Evolutionary conservation across 1,284 basidiomycete species (phyloP), one percentile per base, ranked within the genome.

Genomic region (Ceratorhiza oryzae-sativae): DNA sequence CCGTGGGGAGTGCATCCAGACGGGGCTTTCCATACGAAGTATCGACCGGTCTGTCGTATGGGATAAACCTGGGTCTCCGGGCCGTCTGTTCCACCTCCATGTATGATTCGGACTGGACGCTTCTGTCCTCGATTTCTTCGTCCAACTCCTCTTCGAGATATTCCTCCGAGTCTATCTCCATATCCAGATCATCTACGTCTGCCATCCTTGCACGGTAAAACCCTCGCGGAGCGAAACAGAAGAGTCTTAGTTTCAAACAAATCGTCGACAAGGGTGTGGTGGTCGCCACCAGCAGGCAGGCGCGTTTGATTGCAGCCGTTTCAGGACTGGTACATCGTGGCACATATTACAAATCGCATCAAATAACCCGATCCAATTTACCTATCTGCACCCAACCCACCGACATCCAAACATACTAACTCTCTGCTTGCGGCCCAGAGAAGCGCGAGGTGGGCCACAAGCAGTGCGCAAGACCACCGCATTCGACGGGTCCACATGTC

Each of bases 391-490:
- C 9, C 46, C 27, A 68, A 25, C 34, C 56, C 65, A 56, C 48
- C 45, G 34, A 53, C 49, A 25, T 48, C 48, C 48, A 65, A 36
- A 34, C 65, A 68, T 8, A 68, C 51, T 12, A 39, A 39, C 23
- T 68, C 65, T 32, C 51, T 39, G 41, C 51, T 68, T 12, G 65
- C 36, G 5, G 51, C 39, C 65, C 65, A 68, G 15, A 68, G 51
- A 18, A 55, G 41, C 6, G 20, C 39, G 23, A 68, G 41, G 32
- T 68, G 65, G 27, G 41, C 32, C 4, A 68, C 51, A 0, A 68
- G 49, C 36, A 68, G 65, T 23, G 53, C 65, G 36, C 51, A 68
- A 36, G 65, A 68, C 65, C 65, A 68, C 6, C 65, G 65, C n/a
- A 56, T 13, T 25, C 65, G 49, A 10, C 65, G 49, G 10, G 53